Evolutionary conservation across 2,329 filamentous ascomycete species (phyloP), one percentile per base, ranked within the genome.

Genomic region (Pseudopithomyces chartarum): DNA sequence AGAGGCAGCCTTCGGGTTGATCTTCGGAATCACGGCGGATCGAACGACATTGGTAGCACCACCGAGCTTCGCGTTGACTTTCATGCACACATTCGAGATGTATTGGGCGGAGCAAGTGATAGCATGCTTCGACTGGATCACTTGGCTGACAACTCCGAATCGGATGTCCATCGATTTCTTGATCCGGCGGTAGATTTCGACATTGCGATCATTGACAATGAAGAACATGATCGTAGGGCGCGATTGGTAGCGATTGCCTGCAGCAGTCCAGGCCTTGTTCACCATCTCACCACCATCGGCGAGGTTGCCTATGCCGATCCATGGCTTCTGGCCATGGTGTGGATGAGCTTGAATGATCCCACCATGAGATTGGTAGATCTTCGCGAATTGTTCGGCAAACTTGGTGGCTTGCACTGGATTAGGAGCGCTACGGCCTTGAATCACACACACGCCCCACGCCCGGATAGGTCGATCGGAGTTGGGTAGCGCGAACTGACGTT

Each of bases 1-100:
- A n/a, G 44, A 39, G 6, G 52, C 45, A 29, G 52, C 36, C 20
- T 56, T 62, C 56, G 44, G 65, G 4, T 61, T 61, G 15, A 73
- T 57, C 65, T 67, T 73, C 2, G 62, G 60, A 26, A 74, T 66
- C 10, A 75, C 69, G 20, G 76, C 43, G 12, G 76, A 68, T 67
- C 81, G 66, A 2, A 80, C 81, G 49, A 80, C 76, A 58, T 78
- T 87, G 1, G 92, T 97, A 0, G 86, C 84, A 6, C 95, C 95
- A 13, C 95, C 95, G 2, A 99, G 84, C 80, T 99, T 99, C 3
- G 91, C 90, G 67, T 99, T 98, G 63, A 99, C 87, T 80, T 99
- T 99, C 91, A 99, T 95, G 61, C 87, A 85, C 0, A 99, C 92
- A 60, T 99, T 99, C 1, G 91, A 95, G 68, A 91, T 89, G 76